Evolutionary conservation across 2,329 filamentous ascomycete genomes (phyloP).

Genomic region (Dothistroma septosporum): DNA sequence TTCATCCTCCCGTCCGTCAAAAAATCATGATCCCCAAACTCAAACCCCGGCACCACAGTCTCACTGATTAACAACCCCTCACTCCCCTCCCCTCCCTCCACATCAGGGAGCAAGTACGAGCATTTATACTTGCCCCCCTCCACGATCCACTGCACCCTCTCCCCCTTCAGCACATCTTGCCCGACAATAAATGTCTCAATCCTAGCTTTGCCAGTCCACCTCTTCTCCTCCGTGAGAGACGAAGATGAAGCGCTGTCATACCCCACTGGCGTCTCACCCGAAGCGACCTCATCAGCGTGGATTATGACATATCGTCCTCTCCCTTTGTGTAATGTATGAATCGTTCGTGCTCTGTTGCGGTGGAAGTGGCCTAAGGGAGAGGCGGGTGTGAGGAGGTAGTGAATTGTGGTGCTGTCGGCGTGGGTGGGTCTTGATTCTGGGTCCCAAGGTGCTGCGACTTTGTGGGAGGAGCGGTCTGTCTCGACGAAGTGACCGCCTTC

Average conservation of each 20-base stretch:
- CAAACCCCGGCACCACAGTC: conserved; percentile 65
- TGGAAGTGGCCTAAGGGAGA: conserved; percentile 48
- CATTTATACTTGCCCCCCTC: conserved; percentile 65
- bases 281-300: conserved; percentile 49
- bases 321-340: conserved; percentile 63
- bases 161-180: conserved; percentile 52
- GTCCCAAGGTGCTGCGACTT: conserved; percentile 55
- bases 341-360: conserved; percentile 23
- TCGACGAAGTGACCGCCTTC: conserved; percentile 64
- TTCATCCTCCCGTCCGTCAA: conserved; percentile 50
- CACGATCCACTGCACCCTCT: conserved; percentile 65
- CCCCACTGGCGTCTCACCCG: neutral
- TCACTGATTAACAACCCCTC: conserved; percentile 62
- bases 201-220: conserved; percentile 40
- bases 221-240: conserved; percentile 43
- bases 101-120: conserved; percentile 55
- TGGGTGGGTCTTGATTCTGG: conserved; percentile 34
- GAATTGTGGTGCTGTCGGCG: conserved; percentile 58
- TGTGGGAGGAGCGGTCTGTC: conserved; percentile 53
- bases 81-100: conserved; percentile 32
- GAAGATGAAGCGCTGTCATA: too few relatives aligned
- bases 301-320: conserved; percentile 62
- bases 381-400: conserved; percentile 58
- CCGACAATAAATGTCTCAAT: conserved; percentile 65
- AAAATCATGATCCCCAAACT: conserved; percentile 65